Evolutionary conservation across 352 stramenopile species (phyloP).

Genomic region (Plasmopara muralis): DNA sequence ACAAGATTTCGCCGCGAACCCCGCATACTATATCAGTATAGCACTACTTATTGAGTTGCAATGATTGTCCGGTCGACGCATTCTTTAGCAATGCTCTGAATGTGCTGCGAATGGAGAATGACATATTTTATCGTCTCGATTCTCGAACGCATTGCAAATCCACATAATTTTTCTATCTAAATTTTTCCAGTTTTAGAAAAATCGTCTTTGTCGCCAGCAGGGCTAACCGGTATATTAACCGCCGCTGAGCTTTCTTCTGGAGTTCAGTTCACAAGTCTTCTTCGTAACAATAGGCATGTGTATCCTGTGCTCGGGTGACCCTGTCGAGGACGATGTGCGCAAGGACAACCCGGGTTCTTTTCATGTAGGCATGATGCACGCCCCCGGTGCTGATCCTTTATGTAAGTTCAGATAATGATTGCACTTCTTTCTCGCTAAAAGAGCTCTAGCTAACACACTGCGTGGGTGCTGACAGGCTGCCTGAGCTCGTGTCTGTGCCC

Average conservation of each 20-base stretch:
- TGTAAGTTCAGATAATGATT: constrained; percentile 47
- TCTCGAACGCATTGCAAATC: too few relatives aligned
- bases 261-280: constrained; percentile 1
- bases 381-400: constrained; percentile 65
- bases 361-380: constrained; percentile 85
- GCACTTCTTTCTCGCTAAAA: background rate
- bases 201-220: too few relatives aligned
- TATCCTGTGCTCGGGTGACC: constrained; percentile 60
- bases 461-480: constrained; percentile 30
- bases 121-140: too few relatives aligned
- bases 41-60: too few relatives aligned
- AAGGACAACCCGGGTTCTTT: constrained; percentile 71
- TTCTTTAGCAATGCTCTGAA: too few relatives aligned
- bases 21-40: too few relatives aligned
- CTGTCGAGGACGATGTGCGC: constrained; percentile 59
- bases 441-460: constrained; percentile 5
- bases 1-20: too few relatives aligned
- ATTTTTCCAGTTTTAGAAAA: too few relatives aligned
- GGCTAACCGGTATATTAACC: background rate
- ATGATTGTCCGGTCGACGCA: too few relatives aligned
- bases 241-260: background rate
- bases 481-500: constrained; percentile 75
- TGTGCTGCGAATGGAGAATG: too few relatives aligned
- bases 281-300: constrained; percentile 30
- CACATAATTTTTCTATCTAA: too few relatives aligned